These are phyloP conservation scores for Pezicula radicicola DNA, from an alignment of 2,329 filamentous ascomycete genomes.

Conservation along the genomic window DNA sequence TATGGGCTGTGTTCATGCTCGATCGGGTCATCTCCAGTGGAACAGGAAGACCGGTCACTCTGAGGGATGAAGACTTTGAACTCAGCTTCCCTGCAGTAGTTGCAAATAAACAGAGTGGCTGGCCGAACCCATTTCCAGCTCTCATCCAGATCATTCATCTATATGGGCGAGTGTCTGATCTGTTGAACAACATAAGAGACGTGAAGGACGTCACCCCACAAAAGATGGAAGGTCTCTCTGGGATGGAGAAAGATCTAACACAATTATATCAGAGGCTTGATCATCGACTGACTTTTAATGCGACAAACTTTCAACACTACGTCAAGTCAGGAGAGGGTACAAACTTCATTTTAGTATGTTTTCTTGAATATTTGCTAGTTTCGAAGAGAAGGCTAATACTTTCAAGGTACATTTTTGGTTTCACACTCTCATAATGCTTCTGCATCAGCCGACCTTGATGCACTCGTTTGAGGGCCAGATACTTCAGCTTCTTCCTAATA, in stretches of 20 bases:
- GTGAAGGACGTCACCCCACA: slow-evolving; percentile 72
- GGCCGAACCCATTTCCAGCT: slow-evolving; percentile 76
- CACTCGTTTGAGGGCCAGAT: slow-evolving; percentile 70
- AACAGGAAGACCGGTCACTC: slow-evolving; percentile 78
- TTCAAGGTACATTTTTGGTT: slow-evolving; percentile 81
- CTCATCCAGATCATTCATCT: slow-evolving; percentile 82
- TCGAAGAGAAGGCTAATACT: slow-evolving; percentile 75
- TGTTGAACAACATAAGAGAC: slow-evolving; percentile 77
- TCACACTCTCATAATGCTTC: slow-evolving; percentile 78
- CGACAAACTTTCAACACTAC: slow-evolving; percentile 81
- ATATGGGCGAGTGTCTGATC: slow-evolving; percentile 79
- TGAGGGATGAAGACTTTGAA: slow-evolving; percentile 83
- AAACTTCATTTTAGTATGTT: slow-evolving; percentile 82
- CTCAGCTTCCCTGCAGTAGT: slow-evolving; percentile 60
- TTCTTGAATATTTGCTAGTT: slow-evolving; percentile 70
- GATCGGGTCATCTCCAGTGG: slow-evolving; percentile 86
- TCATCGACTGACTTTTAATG: slow-evolving; percentile 75
- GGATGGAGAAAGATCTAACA: slow-evolving; percentile 81
- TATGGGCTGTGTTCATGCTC: slow-evolving; percentile 87
- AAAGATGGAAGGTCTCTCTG: slow-evolving; percentile 66
- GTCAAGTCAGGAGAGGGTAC: slow-evolving; percentile 78
- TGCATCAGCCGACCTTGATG: slow-evolving; percentile 80
- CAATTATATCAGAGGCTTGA: slow-evolving; percentile 70
- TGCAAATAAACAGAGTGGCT: slow-evolving; percentile 55
- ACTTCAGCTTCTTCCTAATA: slow-evolving; percentile 74